Evolutionary conservation across 2,329 filamentous ascomycete species (phyloP).

Genomic region (Penicillium thymicola): DNA sequence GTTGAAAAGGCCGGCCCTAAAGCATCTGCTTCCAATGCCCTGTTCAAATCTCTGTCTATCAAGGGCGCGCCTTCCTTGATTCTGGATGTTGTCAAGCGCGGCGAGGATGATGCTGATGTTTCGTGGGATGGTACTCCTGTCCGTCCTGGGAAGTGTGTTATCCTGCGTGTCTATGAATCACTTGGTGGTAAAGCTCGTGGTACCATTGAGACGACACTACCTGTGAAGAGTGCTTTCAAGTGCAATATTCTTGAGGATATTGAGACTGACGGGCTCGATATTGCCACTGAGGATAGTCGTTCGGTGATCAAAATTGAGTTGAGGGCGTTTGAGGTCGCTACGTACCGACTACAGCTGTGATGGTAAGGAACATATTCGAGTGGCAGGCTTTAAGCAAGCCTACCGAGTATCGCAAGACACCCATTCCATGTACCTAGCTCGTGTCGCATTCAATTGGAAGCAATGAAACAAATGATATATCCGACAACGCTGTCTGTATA

Average conservation of each 20-base stretch:
- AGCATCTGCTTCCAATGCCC: slow-evolving; percentile 6
- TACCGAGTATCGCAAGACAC: not conserved
- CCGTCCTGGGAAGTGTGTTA: slow-evolving; percentile 72
- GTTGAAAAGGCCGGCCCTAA: slow-evolving; percentile 43
- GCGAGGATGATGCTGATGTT: slow-evolving; percentile 77
- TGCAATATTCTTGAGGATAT: slow-evolving; percentile 89
- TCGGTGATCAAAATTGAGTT: slow-evolving; percentile 60
- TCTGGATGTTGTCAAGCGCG: slow-evolving; percentile 87
- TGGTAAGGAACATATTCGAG: not conserved
- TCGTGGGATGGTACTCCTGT: slow-evolving; percentile 57
- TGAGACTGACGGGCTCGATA: slow-evolving; percentile 57
- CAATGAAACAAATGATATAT: not conserved
- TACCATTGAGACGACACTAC: slow-evolving; percentile 63
- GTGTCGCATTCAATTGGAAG: not conserved
- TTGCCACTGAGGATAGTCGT: slow-evolving; percentile 38
- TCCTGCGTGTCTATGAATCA: slow-evolving; percentile 83
- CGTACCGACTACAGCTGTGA: slow-evolving; percentile 64
- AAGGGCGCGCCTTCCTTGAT: slow-evolving; percentile 66
- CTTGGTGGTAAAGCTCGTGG: slow-evolving; percentile 77
- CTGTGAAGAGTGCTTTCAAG: slow-evolving; percentile 75
- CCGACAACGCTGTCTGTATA: slow-evolving; percentile 4
- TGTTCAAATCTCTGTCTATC: slow-evolving; percentile 62
- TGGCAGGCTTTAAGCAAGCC: too few species aligned
- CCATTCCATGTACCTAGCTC: not conserved
- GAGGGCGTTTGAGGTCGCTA: slow-evolving; percentile 81